phyloP scores from a whole-genome alignment of 2,329 filamentous ascomycete genomes.

The Periconia digitata region DNA sequence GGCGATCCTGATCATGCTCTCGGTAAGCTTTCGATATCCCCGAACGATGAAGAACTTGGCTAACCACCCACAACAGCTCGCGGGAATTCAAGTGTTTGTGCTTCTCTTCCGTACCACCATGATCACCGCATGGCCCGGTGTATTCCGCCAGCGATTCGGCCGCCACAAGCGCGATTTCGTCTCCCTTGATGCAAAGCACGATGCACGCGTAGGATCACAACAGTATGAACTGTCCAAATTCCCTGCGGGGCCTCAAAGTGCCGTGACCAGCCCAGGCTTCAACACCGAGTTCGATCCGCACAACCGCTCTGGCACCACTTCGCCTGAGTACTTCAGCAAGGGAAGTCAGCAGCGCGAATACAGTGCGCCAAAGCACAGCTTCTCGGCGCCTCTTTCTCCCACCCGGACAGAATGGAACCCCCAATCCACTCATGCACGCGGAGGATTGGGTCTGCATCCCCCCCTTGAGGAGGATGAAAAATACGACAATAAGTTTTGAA shows the following conservation, averaged over 20 bases:
- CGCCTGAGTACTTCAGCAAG: constrained; percentile 40
- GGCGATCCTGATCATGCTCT: constrained; percentile 79
- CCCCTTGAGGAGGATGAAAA: constrained; percentile 19
- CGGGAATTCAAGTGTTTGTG: constrained; percentile 81
- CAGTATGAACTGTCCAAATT: constrained; percentile 42
- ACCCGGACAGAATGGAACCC: constrained; percentile 33
- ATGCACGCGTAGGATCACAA: constrained; percentile 29
- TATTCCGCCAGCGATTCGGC: constrained; percentile 54
- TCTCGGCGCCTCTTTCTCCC: constrained; percentile 46
- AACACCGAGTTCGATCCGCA: constrained; percentile 26
- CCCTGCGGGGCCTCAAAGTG: constrained; percentile 16
- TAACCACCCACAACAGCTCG: constrained; percentile 48
- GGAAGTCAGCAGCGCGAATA: constrained; percentile 42
- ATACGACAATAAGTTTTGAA: constrained; percentile 36
- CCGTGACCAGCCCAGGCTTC: constrained; percentile 27
- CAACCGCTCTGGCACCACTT: constrained; percentile 23
- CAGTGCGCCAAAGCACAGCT: constrained; percentile 42
- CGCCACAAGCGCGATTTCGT: constrained; percentile 76
- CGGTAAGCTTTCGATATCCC: constrained; percentile 56
- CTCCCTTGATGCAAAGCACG: constrained; percentile 71
- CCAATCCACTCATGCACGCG: constrained; percentile 39
- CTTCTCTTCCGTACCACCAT: constrained; percentile 84
- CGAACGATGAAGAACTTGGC: neutral
- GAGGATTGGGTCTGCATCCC: constrained; percentile 43
- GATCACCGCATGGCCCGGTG: constrained; percentile 77